Conservation (phyloP, 139 green algal species). For the Dunaliella sp. region DNA sequence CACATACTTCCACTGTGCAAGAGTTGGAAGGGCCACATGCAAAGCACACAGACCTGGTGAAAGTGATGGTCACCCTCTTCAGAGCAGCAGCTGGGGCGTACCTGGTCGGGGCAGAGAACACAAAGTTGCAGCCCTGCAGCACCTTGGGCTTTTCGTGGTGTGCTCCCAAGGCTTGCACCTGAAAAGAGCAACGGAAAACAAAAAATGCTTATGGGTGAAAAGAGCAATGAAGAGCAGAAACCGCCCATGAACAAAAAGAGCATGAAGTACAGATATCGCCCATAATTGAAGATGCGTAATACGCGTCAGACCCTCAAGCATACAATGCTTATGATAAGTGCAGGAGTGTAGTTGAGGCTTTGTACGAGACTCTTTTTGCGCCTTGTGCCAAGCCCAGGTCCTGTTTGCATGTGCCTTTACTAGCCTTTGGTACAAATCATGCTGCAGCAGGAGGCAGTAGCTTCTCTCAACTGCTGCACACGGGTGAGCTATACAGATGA, state of each 20-base stretch:
- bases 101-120: slow-evolving; percentile 82
- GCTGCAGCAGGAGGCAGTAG: too few species aligned
- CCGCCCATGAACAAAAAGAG: background rate
- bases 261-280: background rate
- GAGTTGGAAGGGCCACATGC: too few species aligned
- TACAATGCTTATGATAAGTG: too few species aligned
- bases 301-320: background rate
- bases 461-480: too few species aligned
- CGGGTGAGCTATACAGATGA: too few species aligned
- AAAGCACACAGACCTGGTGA: too few species aligned
- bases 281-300: background rate
- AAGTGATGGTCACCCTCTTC: background rate
- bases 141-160: slow-evolving; percentile 60
- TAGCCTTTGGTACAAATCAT: too few species aligned
- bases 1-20: too few species aligned
- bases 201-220: background rate
- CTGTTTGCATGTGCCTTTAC: too few species aligned
- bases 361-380: too few species aligned
- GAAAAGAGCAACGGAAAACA: background rate
- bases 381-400: too few species aligned
- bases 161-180: slow-evolving; percentile 44
- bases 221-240: background rate
- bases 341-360: too few species aligned
- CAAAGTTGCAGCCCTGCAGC: slow-evolving; percentile 69
- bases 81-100: background rate